Evolutionary conservation across 257 asterid genomes (phyloP).

Genomic region (Solanum dulcamara): DNA sequence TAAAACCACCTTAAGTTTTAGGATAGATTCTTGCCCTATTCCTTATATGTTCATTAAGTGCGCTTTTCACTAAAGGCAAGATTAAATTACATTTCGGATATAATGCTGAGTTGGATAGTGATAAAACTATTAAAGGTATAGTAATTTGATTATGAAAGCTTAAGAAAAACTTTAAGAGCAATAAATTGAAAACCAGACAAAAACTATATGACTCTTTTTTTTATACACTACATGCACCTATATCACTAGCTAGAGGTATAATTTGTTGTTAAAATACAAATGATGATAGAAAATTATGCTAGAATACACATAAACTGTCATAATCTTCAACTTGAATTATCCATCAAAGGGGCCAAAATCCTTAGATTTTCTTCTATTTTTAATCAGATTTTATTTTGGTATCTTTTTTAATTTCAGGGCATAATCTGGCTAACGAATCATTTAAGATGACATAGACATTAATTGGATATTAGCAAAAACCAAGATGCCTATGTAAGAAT

Average conservation of each 20-base stretch:
- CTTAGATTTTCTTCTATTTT: slow-evolving; percentile 9
- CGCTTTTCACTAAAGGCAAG: neutral
- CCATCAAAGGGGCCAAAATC: slow-evolving; percentile 1
- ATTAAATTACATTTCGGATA: neutral
- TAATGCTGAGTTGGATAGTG: neutral
- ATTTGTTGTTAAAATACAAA: neutral
- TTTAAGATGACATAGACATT: neutral
- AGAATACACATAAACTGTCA: neutral
- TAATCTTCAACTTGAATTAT: neutral
- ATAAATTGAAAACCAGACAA: neutral
- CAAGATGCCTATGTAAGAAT: neutral
- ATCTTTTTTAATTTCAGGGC: neutral
- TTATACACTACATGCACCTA: neutral
- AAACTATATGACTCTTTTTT: neutral
- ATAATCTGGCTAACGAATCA: neutral
- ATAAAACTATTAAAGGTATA: neutral
- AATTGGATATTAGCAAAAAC: neutral
- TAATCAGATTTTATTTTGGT: slow-evolving; percentile 2
- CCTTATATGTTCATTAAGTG: neutral
- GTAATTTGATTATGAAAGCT: neutral
- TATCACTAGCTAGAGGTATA: neutral
- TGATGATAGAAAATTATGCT: neutral
- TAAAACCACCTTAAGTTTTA: too few species aligned
- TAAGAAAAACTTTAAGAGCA: neutral
- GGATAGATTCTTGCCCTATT: neutral